A percentile compares a stretch with the other conserved stretches of the same genome.
Conservation (phyloP, 306 rosid species). For the Oxytropis ochrocephala region DNA sequence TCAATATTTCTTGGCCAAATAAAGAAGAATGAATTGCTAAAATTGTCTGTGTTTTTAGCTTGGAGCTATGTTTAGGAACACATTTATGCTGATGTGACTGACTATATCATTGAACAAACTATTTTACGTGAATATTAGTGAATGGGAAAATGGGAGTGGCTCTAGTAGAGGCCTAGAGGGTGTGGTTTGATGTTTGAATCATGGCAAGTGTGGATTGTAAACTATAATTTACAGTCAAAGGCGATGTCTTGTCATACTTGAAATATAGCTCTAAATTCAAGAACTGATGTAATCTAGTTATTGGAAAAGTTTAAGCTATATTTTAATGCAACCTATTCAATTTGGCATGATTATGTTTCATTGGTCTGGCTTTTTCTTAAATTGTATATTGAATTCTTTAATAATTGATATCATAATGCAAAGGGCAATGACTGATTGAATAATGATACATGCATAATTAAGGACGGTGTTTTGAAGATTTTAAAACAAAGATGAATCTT, state of each 20-base stretch:
- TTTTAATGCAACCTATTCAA: constrained; percentile 4
- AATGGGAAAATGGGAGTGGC: constrained; percentile 13
- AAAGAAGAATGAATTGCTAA: constrained; percentile 5
- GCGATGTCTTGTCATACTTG: constrained; percentile 1
- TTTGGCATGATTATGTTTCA: constrained; percentile 1
- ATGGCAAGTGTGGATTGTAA: background rate
- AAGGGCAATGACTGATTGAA: background rate
- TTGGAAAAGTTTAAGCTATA: background rate
- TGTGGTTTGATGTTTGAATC: constrained; percentile 22
- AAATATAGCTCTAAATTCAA: constrained; percentile 9
- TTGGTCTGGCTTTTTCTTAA: background rate
- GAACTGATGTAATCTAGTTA: constrained; percentile 6
- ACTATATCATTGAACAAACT: background rate
- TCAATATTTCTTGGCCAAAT: background rate
- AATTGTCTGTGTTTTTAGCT: background rate
- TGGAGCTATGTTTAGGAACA: background rate
- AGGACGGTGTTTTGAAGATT: constrained; percentile 11
- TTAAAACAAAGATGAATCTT: constrained; percentile 10
- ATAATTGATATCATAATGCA: constrained; percentile 6
- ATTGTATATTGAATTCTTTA: background rate
- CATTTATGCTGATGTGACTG: background rate
- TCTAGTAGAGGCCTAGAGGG: background rate
- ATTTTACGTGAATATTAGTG: constrained; percentile 1
- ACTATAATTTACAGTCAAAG: background rate
- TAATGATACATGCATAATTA: constrained; percentile 11